A percentile compares a stretch with the other conserved stretches of the same genome.
phyloP scores from a whole-genome alignment of 176 grass and related monocot species.

The Aegilops speltoides region DNA sequence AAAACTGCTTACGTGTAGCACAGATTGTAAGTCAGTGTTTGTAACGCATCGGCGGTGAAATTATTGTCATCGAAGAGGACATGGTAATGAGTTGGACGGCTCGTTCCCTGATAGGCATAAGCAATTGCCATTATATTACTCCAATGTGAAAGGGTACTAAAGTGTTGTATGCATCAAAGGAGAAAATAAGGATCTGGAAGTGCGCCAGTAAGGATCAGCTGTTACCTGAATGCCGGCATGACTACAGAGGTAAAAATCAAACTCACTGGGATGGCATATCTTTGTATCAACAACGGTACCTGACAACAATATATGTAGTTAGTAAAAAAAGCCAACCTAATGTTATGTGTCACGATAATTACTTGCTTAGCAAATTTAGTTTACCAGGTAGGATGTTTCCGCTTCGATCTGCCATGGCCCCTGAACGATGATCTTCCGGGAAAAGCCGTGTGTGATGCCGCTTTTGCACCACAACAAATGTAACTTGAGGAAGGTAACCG shows the following conservation, averaged over 20 bases:
- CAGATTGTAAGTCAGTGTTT: constrained; percentile 77
- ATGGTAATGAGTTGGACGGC: constrained; percentile 86
- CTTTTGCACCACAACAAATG: constrained; percentile 92
- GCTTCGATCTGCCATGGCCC: constrained; percentile 51
- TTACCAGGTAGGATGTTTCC: constrained; percentile 83
- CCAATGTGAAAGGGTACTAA: neutral
- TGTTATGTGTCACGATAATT: neutral
- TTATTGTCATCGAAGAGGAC: constrained; percentile 74
- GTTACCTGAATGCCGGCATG: constrained; percentile 86
- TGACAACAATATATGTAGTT: neutral
- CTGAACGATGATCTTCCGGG: constrained; percentile 52
- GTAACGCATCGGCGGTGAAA: constrained; percentile 65
- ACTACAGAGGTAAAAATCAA: constrained; percentile 95
- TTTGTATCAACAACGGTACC: constrained; percentile 78
- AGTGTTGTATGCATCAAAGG: neutral
- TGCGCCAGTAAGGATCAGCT: neutral
- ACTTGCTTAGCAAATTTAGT: neutral
- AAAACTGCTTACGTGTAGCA: constrained; percentile 59
- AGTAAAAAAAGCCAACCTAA: neutral
- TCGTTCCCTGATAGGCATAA: constrained; percentile 56
- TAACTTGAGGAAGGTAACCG: constrained; percentile 54
- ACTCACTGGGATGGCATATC: constrained; percentile 83
- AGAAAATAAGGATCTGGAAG: neutral
- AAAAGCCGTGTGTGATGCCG: constrained; percentile 84
- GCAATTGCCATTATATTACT: neutral